These are phyloP conservation scores for Fraxinus anomala DNA, from an alignment of 257 asterid genomes.

Conservation along the genomic window DNA sequence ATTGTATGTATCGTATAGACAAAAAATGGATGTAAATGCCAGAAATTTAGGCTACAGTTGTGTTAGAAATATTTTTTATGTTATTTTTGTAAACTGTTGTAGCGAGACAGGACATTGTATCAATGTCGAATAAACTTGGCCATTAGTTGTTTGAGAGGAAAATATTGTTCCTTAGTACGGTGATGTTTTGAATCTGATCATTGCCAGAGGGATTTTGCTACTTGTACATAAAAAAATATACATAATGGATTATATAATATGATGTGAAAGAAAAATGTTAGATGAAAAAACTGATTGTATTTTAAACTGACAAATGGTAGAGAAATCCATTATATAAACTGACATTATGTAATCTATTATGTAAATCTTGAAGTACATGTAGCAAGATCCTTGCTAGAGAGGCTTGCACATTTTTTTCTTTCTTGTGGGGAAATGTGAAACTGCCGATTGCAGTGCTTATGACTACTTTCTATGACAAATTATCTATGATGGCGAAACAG, in stretches of 20 bases:
- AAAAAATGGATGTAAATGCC: not conserved
- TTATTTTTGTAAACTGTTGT: not conserved
- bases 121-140: not conserved
- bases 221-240: no score
- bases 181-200: not conserved
- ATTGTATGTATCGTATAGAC: not conserved
- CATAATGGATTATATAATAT: no score
- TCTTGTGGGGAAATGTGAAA: not conserved
- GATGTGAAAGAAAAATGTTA: no score
- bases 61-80: not conserved
- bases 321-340: no score
- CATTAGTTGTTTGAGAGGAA: not conserved
- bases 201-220: not conserved
- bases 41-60: not conserved
- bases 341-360: no score
- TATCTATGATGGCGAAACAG: no score
- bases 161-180: not conserved
- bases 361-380: no score
- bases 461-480: no score
- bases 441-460: no score
- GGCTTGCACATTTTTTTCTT: not conserved
- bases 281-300: no score
- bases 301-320: no score
- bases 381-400: no score
- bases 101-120: not conserved